Percentiles rank a stretch among this genome's conserved stretches.
Conservation (phyloP, 345 rosid genomes). For the Eucalyptus globulus region DNA sequence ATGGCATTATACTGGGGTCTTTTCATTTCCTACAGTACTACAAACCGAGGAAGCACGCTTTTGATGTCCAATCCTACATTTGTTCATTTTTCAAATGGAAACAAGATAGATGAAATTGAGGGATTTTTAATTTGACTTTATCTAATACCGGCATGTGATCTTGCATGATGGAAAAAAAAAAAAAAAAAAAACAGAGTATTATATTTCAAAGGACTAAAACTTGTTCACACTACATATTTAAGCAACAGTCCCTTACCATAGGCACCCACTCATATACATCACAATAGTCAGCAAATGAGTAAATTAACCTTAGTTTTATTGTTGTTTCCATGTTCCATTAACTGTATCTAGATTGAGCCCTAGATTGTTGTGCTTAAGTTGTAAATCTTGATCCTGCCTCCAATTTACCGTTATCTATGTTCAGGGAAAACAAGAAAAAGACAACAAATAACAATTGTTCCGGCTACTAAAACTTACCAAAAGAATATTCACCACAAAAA, state of each 20-base stretch:
- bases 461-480: neutral
- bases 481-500: neutral
- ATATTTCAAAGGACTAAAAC: neutral
- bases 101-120: neutral
- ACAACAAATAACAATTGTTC: too few relatives aligned
- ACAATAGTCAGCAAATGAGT: neutral
- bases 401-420: too few relatives aligned
- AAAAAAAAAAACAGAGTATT: neutral
- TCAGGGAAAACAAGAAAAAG: too few relatives aligned
- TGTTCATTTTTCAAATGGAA: neutral
- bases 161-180: neutral
- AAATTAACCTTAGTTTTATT: neutral
- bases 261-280: neutral
- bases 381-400: neutral
- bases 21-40: neutral
- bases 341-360: neutral
- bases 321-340: neutral
- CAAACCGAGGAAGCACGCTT: neutral
- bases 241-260: neutral
- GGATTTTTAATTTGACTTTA: neutral
- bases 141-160: neutral
- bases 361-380: neutral
- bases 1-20: neutral
- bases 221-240: neutral
- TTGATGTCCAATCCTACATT: neutral